phyloP scores from a whole-genome alignment of 2,329 filamentous ascomycete genomes.

The Moelleriella libera region DNA sequence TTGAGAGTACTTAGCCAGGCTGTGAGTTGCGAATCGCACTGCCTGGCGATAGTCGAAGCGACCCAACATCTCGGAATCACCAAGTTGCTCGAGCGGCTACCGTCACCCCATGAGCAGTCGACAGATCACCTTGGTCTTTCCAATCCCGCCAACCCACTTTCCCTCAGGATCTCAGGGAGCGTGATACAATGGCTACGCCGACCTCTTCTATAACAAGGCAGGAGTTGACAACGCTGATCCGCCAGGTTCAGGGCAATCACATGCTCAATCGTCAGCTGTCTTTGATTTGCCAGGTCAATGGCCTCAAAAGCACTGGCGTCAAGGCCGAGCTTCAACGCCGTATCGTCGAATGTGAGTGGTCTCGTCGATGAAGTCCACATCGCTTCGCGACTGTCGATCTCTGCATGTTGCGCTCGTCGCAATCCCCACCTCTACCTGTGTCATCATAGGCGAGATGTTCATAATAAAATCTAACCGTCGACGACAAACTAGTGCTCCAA shows the following conservation, averaged over 20 bases:
- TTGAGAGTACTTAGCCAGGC: no score
- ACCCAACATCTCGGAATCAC: not conserved
- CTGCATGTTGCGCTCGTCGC: not conserved
- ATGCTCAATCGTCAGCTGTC: constrained; percentile 55
- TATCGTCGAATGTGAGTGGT: constrained; percentile 59
- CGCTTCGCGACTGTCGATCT: not conserved
- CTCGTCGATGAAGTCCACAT: not conserved
- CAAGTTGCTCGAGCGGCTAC: not conserved
- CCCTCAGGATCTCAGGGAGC: not conserved
- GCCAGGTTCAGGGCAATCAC: constrained; percentile 26
- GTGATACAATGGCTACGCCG: constrained; percentile 10
- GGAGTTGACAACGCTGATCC: constrained; percentile 31
- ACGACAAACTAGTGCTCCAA: constrained; percentile 22
- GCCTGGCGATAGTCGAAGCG: no score
- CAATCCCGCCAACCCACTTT: not conserved
- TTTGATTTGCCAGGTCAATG: constrained; percentile 60
- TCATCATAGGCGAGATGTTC: no score
- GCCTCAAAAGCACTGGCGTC: constrained; percentile 64
- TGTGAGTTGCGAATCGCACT: no score
- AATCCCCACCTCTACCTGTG: not conserved
- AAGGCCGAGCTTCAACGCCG: constrained; percentile 72
- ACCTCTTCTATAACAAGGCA: constrained; percentile 16
- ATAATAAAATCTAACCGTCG: constrained; percentile 2
- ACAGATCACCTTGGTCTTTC: constrained; percentile 1
- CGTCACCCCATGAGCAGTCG: constrained; percentile 4